These are phyloP conservation scores for Saccharomyces cerevisiae DNA, from an alignment of 805 yeast species.

Conservation along the genomic window DNA sequence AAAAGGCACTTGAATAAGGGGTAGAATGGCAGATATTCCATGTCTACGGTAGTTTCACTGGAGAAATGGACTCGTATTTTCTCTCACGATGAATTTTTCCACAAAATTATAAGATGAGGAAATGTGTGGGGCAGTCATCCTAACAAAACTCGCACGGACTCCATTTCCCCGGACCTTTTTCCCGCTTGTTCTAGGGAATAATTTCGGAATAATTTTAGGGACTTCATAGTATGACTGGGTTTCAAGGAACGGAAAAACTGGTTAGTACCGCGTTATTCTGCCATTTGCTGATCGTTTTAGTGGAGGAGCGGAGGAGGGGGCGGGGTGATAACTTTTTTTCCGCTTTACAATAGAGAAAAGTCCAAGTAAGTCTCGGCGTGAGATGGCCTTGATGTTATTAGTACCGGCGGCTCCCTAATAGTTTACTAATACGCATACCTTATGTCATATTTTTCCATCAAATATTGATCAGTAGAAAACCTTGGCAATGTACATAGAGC, in stretches of 20 bases:
- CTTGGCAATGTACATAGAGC: no score
- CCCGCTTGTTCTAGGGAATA: not conserved
- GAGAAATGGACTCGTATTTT: not conserved
- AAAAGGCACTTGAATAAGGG: not conserved
- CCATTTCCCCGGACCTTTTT: not conserved
- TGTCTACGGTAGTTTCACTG: not conserved
- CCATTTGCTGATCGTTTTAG: not conserved
- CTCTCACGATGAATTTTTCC: not conserved
- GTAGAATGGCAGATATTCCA: not conserved
- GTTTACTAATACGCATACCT: not conserved
- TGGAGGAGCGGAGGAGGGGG: not conserved
- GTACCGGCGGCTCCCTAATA: not conserved
- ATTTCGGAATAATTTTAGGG: not conserved
- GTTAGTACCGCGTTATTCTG: not conserved
- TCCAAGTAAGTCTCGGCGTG: not conserved
- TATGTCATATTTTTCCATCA: not conserved
- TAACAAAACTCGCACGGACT: not conserved
- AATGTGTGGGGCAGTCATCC: not conserved
- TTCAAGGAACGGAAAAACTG: not conserved
- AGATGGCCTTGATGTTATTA: not conserved
- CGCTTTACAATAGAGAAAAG: not conserved
- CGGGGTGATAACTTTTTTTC: not conserved
- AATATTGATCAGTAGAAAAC: not conserved
- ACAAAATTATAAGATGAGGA: not conserved
- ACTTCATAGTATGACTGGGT: not conserved